Conservation (phyloP, 306 rosid genomes). For the Dalbergia cultrata region DNA sequence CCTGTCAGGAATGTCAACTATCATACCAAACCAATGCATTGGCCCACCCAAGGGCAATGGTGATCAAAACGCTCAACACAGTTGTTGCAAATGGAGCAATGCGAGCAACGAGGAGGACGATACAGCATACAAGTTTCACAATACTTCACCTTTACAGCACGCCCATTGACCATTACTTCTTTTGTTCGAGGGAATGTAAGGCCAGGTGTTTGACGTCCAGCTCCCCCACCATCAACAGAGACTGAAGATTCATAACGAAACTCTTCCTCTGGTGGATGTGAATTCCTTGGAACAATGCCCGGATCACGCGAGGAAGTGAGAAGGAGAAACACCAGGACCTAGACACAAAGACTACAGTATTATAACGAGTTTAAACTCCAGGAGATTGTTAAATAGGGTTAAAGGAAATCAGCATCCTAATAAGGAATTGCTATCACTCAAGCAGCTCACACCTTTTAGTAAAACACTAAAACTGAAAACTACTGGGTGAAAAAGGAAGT, state of each 20-base stretch:
- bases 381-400: constrained; percentile 29
- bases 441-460: neutral
- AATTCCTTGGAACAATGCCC: constrained; percentile 87
- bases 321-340: constrained; percentile 92
- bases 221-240: constrained; percentile 65
- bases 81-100: constrained; percentile 95
- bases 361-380: constrained; percentile 45
- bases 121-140: constrained; percentile 95
- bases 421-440: constrained; percentile 8
- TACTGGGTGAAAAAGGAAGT: neutral
- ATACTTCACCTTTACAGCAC: constrained; percentile 82
- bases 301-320: constrained; percentile 96
- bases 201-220: constrained; percentile 78
- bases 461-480: constrained; percentile 2
- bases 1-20: constrained; percentile 29
- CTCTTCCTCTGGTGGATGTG: constrained; percentile 94
- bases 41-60: constrained; percentile 99
- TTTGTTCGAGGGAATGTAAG: constrained; percentile 82
- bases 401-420: neutral
- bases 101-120: constrained; percentile 98
- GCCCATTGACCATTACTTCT: constrained; percentile 78
- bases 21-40: constrained; percentile 95
- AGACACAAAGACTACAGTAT: constrained; percentile 57
- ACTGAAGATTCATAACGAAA: constrained; percentile 71
- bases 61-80: constrained; percentile 98